Conservation (phyloP, 2,329 filamentous ascomycete genomes). For the Penicillium sp. region DNA sequence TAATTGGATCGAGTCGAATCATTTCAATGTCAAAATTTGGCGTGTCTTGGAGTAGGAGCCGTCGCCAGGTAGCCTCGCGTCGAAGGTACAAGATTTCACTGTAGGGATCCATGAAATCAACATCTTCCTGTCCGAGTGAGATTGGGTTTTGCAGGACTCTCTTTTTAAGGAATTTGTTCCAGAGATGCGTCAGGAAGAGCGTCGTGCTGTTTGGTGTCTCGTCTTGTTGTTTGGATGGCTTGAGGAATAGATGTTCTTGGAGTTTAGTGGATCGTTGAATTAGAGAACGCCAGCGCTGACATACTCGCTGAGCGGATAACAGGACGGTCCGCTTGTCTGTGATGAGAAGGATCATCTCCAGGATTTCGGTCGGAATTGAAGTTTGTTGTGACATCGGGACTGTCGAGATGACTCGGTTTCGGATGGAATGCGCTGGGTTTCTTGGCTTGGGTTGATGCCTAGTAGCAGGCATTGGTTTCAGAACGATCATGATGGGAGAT, state of each 20-base stretch:
- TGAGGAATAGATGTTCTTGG: neutral
- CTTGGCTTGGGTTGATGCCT: too few relatives aligned
- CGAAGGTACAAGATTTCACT: neutral
- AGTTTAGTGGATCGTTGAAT: neutral
- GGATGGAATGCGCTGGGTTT: neutral
- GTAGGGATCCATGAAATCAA: neutral
- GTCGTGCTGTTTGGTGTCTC: neutral
- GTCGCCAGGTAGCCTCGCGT: neutral
- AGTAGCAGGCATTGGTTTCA: too few relatives aligned
- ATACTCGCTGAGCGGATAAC: neutral
- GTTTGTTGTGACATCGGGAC: neutral
- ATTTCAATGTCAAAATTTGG: neutral
- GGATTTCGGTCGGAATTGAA: neutral
- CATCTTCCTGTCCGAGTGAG: neutral
- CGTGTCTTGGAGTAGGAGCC: neutral
- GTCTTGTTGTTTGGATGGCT: neutral
- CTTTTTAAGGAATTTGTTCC: neutral
- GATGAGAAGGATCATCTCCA: slow-evolving; percentile 1
- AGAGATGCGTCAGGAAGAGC: neutral
- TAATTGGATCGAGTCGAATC: neutral
- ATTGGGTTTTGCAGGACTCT: neutral
- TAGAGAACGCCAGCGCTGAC: neutral
- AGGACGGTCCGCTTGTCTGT: neutral
- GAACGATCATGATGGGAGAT: too few relatives aligned
- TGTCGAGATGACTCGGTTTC: neutral